phyloP scores from a whole-genome alignment of 139 green algal species.

The Chlorella sp. region DNA sequence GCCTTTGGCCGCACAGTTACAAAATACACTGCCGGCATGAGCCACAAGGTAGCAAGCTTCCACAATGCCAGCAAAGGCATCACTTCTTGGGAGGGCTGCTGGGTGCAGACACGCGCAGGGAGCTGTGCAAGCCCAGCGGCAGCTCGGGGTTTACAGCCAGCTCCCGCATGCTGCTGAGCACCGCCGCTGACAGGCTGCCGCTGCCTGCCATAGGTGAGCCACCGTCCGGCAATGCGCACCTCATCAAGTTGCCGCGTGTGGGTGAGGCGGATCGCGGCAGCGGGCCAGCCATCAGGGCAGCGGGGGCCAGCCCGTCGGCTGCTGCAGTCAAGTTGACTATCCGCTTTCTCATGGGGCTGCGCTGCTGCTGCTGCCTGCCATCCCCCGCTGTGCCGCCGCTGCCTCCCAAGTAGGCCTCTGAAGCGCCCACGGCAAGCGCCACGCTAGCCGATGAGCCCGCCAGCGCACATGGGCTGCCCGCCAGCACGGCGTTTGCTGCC shows the following conservation, averaged over 20 bases:
- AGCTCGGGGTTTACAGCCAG: neutral
- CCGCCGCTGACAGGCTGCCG: neutral
- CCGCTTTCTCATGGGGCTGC: conserved; percentile 11
- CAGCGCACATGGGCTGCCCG: neutral
- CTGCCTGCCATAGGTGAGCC: too few relatives aligned
- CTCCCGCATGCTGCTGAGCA: neutral
- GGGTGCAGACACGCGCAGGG: neutral
- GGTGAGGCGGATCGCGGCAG: neutral
- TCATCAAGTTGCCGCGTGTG: neutral
- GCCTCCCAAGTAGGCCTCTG: neutral
- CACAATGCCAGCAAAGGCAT: too few relatives aligned
- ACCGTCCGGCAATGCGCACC: neutral
- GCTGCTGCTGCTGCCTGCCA: neutral
- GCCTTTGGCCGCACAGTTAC: too few relatives aligned
- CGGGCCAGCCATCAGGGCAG: too few relatives aligned
- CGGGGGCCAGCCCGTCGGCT: neutral
- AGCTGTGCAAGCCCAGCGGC: neutral
- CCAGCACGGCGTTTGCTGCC: conserved; percentile 53
- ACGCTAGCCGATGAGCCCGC: neutral
- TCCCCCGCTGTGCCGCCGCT: neutral
- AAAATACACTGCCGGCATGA: too few relatives aligned
- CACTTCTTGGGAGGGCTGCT: neutral
- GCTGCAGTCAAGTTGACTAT: conserved; percentile 13
- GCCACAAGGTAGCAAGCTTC: too few relatives aligned
- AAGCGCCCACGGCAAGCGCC: neutral